Evolutionary conservation across 352 stramenopile genomes (phyloP).

Genomic region (Pythium coloratum): DNA sequence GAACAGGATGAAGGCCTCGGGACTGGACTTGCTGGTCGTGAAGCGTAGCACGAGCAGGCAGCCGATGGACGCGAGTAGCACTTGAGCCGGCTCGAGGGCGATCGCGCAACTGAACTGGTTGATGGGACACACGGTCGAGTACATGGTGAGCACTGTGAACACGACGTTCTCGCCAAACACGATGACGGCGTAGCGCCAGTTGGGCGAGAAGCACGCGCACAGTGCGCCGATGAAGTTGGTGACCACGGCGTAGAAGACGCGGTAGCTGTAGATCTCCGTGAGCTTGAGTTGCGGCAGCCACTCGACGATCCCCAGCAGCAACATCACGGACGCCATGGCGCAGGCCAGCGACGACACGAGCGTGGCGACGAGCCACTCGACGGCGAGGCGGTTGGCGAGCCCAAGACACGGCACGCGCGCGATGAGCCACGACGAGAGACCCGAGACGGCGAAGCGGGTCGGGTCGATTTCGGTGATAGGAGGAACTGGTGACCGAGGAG

Average conservation of each 20-base stretch:
- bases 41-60: slow-evolving; percentile 51
- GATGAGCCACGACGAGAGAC: slow-evolving; percentile 7
- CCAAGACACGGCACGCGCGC: slow-evolving; percentile 21
- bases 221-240: slow-evolving; percentile 41
- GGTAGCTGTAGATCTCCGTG: slow-evolving; percentile 56
- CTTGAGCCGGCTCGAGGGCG: slow-evolving; percentile 31
- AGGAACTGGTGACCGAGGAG: neutral
- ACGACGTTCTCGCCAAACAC: slow-evolving; percentile 44
- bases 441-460: slow-evolving; percentile 17
- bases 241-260: slow-evolving; percentile 44
- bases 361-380: slow-evolving; percentile 47
- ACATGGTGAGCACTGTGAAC: slow-evolving; percentile 54
- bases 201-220: slow-evolving; percentile 48
- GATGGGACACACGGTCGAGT: slow-evolving; percentile 60
- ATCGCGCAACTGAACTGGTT: slow-evolving; percentile 52
- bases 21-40: slow-evolving; percentile 26
- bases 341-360: slow-evolving; percentile 36
- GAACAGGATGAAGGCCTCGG: slow-evolving; percentile 44
- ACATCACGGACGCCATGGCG: slow-evolving; percentile 32
- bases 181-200: slow-evolving; percentile 50
- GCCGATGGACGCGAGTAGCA: slow-evolving; percentile 41
- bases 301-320: slow-evolving; percentile 31
- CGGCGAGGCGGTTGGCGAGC: slow-evolving; percentile 17
- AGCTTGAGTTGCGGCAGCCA: slow-evolving; percentile 33
- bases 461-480: slow-evolving; percentile 8